Conservation (phyloP, 495 filamentous ascomycete species). For the Podospora anserina region DNA sequence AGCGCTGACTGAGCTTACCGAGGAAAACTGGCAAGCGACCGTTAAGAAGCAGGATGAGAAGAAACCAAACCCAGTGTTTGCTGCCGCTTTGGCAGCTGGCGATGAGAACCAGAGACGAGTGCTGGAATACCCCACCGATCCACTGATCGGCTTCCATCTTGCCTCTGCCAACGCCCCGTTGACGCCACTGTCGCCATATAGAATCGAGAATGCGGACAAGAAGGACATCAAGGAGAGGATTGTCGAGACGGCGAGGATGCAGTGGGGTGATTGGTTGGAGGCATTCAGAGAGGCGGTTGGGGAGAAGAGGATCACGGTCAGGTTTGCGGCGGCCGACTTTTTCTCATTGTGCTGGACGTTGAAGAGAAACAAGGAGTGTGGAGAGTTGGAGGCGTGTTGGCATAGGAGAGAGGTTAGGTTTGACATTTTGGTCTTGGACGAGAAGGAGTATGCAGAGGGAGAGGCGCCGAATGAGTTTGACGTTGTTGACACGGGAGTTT, state of each 20-base stretch:
- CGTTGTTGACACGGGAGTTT: constrained; percentile 58
- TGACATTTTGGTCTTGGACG: constrained; percentile 38
- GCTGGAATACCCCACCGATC: constrained; percentile 46
- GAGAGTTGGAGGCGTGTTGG: constrained; percentile 26
- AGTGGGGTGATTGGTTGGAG: constrained; percentile 36
- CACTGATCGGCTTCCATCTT: constrained; percentile 47
- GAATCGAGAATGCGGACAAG: background rate
- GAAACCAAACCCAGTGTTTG: constrained; percentile 40
- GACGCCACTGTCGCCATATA: constrained; percentile 17
- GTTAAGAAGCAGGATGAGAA: constrained; percentile 9
- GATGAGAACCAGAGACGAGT: background rate
- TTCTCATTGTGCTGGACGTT: constrained; percentile 48
- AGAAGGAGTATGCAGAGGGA: constrained; percentile 37
- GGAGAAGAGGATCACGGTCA: constrained; percentile 33
- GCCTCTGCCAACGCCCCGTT: constrained; percentile 29
- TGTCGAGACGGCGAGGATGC: constrained; percentile 23
- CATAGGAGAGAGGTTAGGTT: constrained; percentile 27
- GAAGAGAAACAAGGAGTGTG: constrained; percentile 29
- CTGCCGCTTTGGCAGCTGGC: constrained; percentile 7
- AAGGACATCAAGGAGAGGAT: constrained; percentile 5
- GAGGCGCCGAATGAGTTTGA: constrained; percentile 47
- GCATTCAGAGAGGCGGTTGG: constrained; percentile 28
- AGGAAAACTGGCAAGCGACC: constrained; percentile 39
- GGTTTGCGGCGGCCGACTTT: constrained; percentile 45
- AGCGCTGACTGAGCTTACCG: constrained; percentile 16